phyloP scores from a whole-genome alignment of 805 yeast genomes.

The Candida boidinii region DNA sequence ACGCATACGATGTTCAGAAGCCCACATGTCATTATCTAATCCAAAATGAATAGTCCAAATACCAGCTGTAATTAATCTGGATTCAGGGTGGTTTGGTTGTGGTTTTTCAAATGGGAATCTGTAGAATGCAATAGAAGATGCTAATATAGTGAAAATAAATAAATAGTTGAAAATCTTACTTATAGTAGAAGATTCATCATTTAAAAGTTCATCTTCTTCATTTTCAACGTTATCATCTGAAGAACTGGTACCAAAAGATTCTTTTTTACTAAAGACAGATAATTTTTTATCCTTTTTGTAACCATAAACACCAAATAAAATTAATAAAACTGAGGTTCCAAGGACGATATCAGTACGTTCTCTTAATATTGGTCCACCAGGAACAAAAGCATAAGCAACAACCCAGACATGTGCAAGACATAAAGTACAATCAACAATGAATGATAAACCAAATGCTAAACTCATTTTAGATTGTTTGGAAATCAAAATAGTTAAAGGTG shows the following conservation, averaged over 20 bases:
- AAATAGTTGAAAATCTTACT: conserved; percentile 17
- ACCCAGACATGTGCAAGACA: conserved; percentile 89
- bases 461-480: conserved; percentile 46
- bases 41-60: conserved; percentile 99
- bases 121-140: conserved; percentile 43
- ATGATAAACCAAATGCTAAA: conserved; percentile 38
- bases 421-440: conserved; percentile 41
- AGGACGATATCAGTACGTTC: conserved; percentile 81
- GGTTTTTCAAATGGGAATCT: conserved; percentile 57
- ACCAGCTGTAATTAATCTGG: conserved; percentile 81
- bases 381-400: conserved; percentile 97
- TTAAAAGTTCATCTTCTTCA: conserved; percentile 4
- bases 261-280: neutral
- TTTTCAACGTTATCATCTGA: too few relatives aligned
- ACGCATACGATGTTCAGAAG: conserved; percentile 83
- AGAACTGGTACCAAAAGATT: neutral
- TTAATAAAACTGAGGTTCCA: conserved; percentile 40
- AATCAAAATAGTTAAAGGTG: conserved; percentile 33
- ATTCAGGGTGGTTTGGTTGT: conserved; percentile 57
- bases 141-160: conserved; percentile 31
- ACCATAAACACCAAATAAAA: conserved; percentile 41
- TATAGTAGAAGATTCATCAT: conserved; percentile 3
- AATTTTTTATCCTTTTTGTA: conserved; percentile 15
- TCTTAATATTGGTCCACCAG: conserved; percentile 81
- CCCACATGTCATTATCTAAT: conserved; percentile 97